Percentiles rank a stretch among this genome's conserved stretches.
Evolutionary conservation across 148 eudicot genomes (phyloP).

Genomic region (Suaeda aralocaspica): DNA sequence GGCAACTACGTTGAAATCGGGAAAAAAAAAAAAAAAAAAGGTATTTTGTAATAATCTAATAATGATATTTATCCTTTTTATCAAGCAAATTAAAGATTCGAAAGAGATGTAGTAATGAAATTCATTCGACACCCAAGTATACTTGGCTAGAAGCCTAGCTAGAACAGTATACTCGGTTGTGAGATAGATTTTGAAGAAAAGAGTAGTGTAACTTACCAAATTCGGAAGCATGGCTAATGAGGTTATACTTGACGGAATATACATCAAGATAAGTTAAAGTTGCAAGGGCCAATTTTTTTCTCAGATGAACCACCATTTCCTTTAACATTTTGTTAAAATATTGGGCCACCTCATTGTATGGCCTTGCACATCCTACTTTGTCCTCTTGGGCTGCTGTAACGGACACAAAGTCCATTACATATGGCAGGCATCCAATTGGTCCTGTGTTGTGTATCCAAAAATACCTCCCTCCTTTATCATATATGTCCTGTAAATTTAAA

Average conservation of each 20-base stretch:
- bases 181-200: no score
- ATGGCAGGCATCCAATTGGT: constrained; percentile 81
- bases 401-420: constrained; percentile 50
- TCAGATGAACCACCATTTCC: constrained; percentile 45
- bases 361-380: constrained; percentile 50
- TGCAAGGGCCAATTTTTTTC: constrained; percentile 50
- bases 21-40: no score
- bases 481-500: constrained; percentile 41
- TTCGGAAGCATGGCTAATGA: constrained; percentile 48
- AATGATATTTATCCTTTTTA: no score
- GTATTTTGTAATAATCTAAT: no score
- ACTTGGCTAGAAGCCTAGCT: no score
- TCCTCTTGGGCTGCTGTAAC: constrained; percentile 58
- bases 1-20: no score
- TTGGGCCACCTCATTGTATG: constrained; percentile 65
- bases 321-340: constrained; percentile 54
- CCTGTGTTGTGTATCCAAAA: constrained; percentile 98
- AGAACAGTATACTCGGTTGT: no score
- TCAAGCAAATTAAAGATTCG: no score
- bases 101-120: no score
- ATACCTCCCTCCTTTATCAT: constrained; percentile 65
- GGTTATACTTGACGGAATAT: constrained; percentile 60
- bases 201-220: constrained; percentile 41
- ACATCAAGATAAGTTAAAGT: constrained; percentile 79
- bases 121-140: no score